Base-by-base conservation (phyloP, 2,329 filamentous ascomycete genomes). In the Cladorrhinum sp. region DNA sequence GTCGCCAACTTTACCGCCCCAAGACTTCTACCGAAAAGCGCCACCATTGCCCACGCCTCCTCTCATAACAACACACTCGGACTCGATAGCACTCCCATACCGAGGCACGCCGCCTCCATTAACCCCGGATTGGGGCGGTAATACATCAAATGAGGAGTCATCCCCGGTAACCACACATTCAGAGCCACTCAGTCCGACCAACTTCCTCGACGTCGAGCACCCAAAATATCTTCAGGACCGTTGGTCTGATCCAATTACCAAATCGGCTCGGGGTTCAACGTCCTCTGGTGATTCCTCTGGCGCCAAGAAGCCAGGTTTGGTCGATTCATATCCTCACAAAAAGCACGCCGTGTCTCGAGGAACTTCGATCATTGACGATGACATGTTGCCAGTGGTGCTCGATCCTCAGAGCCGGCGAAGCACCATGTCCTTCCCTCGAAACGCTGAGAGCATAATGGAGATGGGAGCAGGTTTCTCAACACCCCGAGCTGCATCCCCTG, bases 81-180 rank as follows among this genome's bases (percentile, higher is more conserved):
- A 18, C 5, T 18, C 42, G 7, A 46, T 7, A 4, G 42, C 6
- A 8, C 16, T 55, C 2, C 23, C 57, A 9, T 57, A 61, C 10
- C 42, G 51, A 10, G 28, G 42, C 20, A 53, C 58, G 10, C 59
- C 63, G 0, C 61, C 59, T 14, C 57, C 59, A 10, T 16, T 58
- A 14, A 54, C 21, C 6, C 39, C 42, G 18, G 57, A 30, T 33
- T 42, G 14, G 49, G 16, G 3, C 62, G 62, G 63, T 9, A 46
- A 54, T 36, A 8, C 62, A 51, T 28, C 42, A 18, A 46, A 46
- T 16, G 36, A 30, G 14, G 48, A 51, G 5, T 60, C 42, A 14
- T 46, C 59, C 10, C 51, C 54, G 6, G 12, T 36, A 36, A 51
- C 52, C n/a, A 46, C 53, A 7, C 53, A 49, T 23, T 62, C 63